Evolutionary conservation across 768 basidiomycete species (phyloP).

Genomic region (Mycena capillaripes): DNA sequence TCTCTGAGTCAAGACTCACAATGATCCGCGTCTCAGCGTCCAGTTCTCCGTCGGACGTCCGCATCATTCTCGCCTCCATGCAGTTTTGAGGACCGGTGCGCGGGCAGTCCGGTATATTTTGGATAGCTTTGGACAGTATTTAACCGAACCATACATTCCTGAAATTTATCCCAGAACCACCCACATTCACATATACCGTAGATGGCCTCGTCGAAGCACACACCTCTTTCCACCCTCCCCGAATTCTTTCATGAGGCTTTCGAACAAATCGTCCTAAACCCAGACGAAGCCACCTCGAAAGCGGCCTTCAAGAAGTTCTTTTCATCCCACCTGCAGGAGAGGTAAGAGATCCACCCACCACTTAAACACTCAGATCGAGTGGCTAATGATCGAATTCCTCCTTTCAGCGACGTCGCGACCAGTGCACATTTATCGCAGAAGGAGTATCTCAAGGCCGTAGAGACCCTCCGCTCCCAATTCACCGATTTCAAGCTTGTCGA

Average conservation of each 20-base stretch:
- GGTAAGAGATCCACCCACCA: not conserved
- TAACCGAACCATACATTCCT: too few relatives aligned
- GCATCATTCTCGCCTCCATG: too few relatives aligned
- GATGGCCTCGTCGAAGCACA: too few relatives aligned
- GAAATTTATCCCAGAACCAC: too few relatives aligned
- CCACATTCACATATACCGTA: too few relatives aligned
- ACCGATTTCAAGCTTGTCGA: not conserved
- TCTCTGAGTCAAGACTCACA: too few relatives aligned
- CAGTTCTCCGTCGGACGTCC: too few relatives aligned
- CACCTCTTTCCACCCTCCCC: not conserved
- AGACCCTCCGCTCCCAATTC: not conserved
- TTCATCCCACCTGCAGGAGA: not conserved
- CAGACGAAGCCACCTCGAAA: not conserved
- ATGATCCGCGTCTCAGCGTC: too few relatives aligned
- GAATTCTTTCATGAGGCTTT: slow-evolving; percentile 8
- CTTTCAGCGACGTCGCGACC: not conserved
- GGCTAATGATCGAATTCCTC: not conserved
- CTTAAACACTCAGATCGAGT: not conserved
- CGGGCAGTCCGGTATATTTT: too few relatives aligned
- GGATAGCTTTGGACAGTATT: too few relatives aligned
- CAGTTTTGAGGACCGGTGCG: too few relatives aligned
- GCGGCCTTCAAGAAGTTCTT: not conserved
- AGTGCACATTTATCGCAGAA: not conserved
- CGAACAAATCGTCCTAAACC: not conserved
- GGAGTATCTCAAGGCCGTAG: not conserved